A percentile compares a stretch with the other conserved stretches of the same genome.
phyloP scores from a whole-genome alignment of 495 filamentous ascomycete species.

The Penicillium maclennaniae region DNA sequence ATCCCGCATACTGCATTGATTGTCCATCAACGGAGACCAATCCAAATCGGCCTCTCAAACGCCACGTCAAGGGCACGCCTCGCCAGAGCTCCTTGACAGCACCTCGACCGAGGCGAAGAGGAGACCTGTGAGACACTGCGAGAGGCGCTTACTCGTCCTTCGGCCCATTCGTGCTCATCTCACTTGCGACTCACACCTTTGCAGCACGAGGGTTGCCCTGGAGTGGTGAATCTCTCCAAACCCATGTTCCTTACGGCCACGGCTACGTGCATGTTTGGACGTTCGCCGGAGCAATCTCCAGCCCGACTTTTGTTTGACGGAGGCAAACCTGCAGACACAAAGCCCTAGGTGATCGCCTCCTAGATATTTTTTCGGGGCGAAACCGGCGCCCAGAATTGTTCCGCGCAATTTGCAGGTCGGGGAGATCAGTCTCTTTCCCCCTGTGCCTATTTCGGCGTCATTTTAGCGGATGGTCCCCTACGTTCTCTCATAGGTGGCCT shows the following conservation, averaged over 20 bases:
- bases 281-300: conserved; percentile 24
- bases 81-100: conserved; percentile 15
- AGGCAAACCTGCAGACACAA: conserved; percentile 32
- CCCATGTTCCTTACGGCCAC: conserved; percentile 28
- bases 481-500: conserved; percentile 25
- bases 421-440: conserved; percentile 18
- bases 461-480: conserved; percentile 11
- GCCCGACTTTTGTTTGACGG: conserved; percentile 26
- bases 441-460: conserved; percentile 10
- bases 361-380: neutral
- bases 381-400: conserved; percentile 9
- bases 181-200: neutral
- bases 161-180: conserved; percentile 13
- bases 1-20: conserved; percentile 29
- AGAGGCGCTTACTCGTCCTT: conserved; percentile 11
- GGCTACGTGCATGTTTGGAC: conserved; percentile 30
- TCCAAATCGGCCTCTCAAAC: conserved; percentile 17
- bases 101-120: conserved; percentile 1
- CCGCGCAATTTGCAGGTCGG: conserved; percentile 18
- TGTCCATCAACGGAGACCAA: conserved; percentile 21
- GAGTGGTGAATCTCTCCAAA: conserved; percentile 8
- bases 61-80: conserved; percentile 24
- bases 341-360: conserved; percentile 14
- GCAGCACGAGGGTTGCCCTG: conserved; percentile 1
- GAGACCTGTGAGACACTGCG: conserved; percentile 10